Base-by-base conservation (phyloP, 352 stramenopile genomes). In the Thraustochytrium striatum region DNA sequence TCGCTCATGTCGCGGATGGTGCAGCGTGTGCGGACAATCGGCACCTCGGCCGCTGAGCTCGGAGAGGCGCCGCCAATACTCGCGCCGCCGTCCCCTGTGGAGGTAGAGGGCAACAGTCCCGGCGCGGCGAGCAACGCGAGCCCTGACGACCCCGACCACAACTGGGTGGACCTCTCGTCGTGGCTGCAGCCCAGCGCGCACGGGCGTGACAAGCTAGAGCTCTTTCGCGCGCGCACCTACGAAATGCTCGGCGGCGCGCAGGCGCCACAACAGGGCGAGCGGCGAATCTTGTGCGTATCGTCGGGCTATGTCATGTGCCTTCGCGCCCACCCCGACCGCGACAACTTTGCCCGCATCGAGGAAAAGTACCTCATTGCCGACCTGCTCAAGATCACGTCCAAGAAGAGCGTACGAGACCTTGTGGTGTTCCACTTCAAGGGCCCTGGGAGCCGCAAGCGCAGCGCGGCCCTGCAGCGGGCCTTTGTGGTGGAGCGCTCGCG, bases 301-400 rank as follows among this genome's bases (percentile, higher is more conserved):
- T 16, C 25, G 16, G 16, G 16, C 25, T 21, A 25, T 21, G 25
- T 55, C 25, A 16, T 55, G 25, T 55, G 44, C 2, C 52, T 75
- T 9, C 44, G 52, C 13, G 50, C 44, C 16, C 52, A 61, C 7
- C 65, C 44, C 7, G 52, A 61, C 35, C 43, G 52, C 21, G 16
- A 8, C 47, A 58, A 11, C 32, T 75, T 75, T 28, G 52, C 44
- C 50, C 44, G 44, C 65, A 32, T 61, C 7, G 30, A 75, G 25
- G 65, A 75, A 25, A 13, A 19, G 21, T 32, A 62, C 25, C 13
- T 25, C 16, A 28, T 62, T 13, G 16, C 50, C 16, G 5, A 8
- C 2, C 44, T 75, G 19, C 41, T 61, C 52, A 75, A 75, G 50
- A 75, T 75, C 50, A 75, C 65, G 19, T 55, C 32, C 50, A 75